Evolutionary conservation across 768 basidiomycete species (phyloP).

Genomic region (Daedaleopsis sinensis): DNA sequence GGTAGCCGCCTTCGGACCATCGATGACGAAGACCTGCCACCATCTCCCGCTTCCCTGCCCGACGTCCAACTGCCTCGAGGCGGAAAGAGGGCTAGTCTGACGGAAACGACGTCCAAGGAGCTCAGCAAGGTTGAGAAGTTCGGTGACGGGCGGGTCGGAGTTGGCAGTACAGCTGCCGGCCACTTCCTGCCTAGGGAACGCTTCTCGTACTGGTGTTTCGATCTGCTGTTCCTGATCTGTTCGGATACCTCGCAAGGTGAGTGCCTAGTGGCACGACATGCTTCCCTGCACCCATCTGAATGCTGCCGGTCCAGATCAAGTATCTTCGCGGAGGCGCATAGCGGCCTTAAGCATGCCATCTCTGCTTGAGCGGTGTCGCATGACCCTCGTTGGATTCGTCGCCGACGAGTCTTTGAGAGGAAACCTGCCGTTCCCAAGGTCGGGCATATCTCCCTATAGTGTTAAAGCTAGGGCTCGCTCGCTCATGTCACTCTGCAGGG

Average conservation of each 20-base stretch:
- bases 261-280: slow-evolving; percentile 8
- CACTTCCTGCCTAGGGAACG: slow-evolving; percentile 71
- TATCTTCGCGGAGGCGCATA: slow-evolving; percentile 61
- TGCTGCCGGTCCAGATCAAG: slow-evolving; percentile 50
- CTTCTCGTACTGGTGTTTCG: slow-evolving; percentile 93
- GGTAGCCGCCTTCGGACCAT: slow-evolving; percentile 65
- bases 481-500: slow-evolving; percentile 43
- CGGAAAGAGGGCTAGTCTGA: not conserved
- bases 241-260: slow-evolving; percentile 65
- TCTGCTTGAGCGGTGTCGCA: slow-evolving; percentile 75
- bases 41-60: slow-evolving; percentile 22
- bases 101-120: slow-evolving; percentile 4
- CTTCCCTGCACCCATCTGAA: not conserved
- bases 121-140: slow-evolving; percentile 20
- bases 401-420: slow-evolving; percentile 89
- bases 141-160: slow-evolving; percentile 42
- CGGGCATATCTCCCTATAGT: slow-evolving; percentile 10
- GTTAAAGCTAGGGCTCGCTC: not conserved
- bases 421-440: slow-evolving; percentile 87
- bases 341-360: slow-evolving; percentile 74
- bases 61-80: not conserved
- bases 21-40: slow-evolving; percentile 22
- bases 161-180: slow-evolving; percentile 65
- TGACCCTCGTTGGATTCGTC: slow-evolving; percentile 69
- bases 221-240: slow-evolving; percentile 81